phyloP scores from a whole-genome alignment of 345 rosid genomes.

The Moricandia arvensis region DNA sequence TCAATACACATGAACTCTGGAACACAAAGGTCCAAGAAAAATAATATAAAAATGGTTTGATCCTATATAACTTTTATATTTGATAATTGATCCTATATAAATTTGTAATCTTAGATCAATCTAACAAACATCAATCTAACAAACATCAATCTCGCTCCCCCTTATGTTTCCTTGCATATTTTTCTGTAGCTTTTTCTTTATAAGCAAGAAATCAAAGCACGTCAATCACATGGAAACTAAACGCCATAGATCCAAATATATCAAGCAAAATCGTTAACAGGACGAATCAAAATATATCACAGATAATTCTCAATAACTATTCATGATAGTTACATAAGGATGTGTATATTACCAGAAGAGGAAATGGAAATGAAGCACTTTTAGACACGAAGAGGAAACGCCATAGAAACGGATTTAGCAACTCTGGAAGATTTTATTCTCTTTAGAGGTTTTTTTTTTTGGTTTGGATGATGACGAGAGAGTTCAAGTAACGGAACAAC shows the following conservation, averaged over 20 bases:
- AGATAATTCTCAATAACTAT: not conserved
- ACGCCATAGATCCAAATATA: not conserved
- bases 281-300: not conserved
- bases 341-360: constrained; percentile 18
- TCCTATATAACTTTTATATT: too few relatives aligned
- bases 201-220: not conserved
- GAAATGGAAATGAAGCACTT: constrained; percentile 17
- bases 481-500: constrained; percentile 5
- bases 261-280: not conserved
- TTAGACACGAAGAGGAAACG: constrained; percentile 37
- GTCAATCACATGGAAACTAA: not conserved
- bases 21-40: not conserved
- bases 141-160: not conserved
- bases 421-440: constrained; percentile 2
- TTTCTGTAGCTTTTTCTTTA: not conserved
- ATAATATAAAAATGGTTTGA: not conserved
- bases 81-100: not conserved
- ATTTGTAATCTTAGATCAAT: not conserved
- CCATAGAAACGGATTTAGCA: constrained; percentile 26
- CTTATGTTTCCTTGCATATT: not conserved
- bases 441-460: constrained; percentile 3
- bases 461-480: constrained; percentile 17
- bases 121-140: not conserved
- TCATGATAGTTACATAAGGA: not conserved
- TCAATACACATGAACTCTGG: not conserved